Percentiles rank a stretch among this genome's conserved stretches.
Conservation (phyloP, 2,329 filamentous ascomycete genomes). For the Allantophomopsis cytisporea region DNA sequence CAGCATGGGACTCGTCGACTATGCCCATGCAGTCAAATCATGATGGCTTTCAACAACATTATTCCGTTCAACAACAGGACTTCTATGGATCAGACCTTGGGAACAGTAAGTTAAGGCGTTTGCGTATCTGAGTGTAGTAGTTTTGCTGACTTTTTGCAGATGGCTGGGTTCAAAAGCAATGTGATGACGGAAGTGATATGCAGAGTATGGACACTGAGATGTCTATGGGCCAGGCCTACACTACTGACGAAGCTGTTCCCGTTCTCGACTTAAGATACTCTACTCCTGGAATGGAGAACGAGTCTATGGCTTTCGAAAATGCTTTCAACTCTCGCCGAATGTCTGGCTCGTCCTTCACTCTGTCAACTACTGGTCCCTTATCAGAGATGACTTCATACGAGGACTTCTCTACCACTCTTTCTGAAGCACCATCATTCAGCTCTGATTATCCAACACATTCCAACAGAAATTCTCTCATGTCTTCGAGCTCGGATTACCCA, state of each 20-base stretch:
- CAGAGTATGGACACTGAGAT: slow-evolving; percentile 41
- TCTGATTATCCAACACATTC: slow-evolving; percentile 55
- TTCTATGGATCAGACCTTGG: slow-evolving; percentile 36
- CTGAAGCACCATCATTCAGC: slow-evolving; percentile 52
- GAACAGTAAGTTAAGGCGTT: slow-evolving; percentile 26
- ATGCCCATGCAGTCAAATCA: slow-evolving; percentile 34
- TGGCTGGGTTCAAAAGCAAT: slow-evolving; percentile 39
- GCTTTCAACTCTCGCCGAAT: slow-evolving; percentile 45
- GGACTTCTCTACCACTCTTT: slow-evolving; percentile 52
- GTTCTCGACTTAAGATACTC: slow-evolving; percentile 45
- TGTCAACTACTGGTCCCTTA: slow-evolving; percentile 51
- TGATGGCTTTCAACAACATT: slow-evolving; percentile 36
- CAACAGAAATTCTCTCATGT: slow-evolving; percentile 57
- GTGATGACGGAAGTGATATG: slow-evolving; percentile 41
- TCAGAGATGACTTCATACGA: slow-evolving; percentile 61
- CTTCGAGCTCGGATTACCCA: slow-evolving; percentile 55
- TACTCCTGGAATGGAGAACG: slow-evolving; percentile 32
- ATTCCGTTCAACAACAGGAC: slow-evolving; percentile 40
- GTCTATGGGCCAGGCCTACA: slow-evolving; percentile 47
- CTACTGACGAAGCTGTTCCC: slow-evolving; percentile 47
- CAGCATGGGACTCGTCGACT: slow-evolving; percentile 42
- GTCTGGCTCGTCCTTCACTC: slow-evolving; percentile 61
- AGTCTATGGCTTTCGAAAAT: slow-evolving; percentile 34
- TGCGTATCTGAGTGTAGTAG: slow-evolving; percentile 2
- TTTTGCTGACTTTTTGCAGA: slow-evolving; percentile 19